Evolutionary conservation across 2,329 filamentous ascomycete species (phyloP), one percentile per base, ranked within the genome.

Genomic region (Decorospora gaudefroyi): DNA sequence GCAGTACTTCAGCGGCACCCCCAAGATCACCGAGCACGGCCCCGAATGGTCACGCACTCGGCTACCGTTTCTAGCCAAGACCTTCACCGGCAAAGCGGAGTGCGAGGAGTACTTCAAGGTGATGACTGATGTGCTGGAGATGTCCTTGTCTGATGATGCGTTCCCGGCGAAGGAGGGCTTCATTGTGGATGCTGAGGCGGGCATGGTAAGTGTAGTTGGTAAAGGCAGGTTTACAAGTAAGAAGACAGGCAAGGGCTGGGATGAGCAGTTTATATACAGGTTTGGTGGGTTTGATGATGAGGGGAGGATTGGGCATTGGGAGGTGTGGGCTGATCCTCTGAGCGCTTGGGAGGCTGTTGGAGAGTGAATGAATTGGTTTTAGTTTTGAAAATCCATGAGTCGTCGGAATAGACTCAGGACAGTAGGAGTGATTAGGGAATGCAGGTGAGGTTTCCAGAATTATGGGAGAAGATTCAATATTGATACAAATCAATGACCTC

Each of bases 321-420:
- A 75, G 55, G 72, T 74, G 36, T 75, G 72, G 72, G 71, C 69
- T 10, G 72, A 75, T 63, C 70, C 69, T 9, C 51, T 73, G 42
- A 72, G 68, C 48, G 72, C 72, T 22, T 74, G 70, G 72, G 61
- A 65, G 17, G 72, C 71, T 42, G 70, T 66, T 49, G 62, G 53
- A 10, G 61, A 53, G 38, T 57, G 28, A 50, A 17, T n/a, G n/a
- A n/a, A n/a, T n/a, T n/a, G n/a, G n/a, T n/a, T n/a, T n/a, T n/a
- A n/a, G n/a, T n/a, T n/a, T n/a, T n/a, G n/a, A n/a, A n/a, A n/a
- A n/a, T n/a, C n/a, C n/a, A n/a, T n/a, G n/a, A n/a, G n/a, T n/a
- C n/a, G n/a, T n/a, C n/a, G n/a, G n/a, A n/a, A n/a, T n/a, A n/a
- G n/a, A n/a, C n/a, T n/a, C n/a, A n/a, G n/a, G n/a, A n/a, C n/a